phyloP scores from a whole-genome alignment of 1,139 yeast species.

The Saccharomyces hybrid region DNA sequence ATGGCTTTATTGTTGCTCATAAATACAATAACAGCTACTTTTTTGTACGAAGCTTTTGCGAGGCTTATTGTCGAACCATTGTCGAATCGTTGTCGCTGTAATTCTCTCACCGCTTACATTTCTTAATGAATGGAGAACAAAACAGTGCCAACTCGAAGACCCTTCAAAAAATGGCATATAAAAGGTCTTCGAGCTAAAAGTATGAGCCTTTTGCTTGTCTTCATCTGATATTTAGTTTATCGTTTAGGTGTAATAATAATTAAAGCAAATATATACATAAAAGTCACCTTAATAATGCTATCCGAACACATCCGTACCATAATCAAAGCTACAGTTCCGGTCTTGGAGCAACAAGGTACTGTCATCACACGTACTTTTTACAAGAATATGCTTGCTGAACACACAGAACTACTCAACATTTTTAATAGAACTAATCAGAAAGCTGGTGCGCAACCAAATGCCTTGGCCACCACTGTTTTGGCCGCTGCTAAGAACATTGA shows the following conservation, averaged over 20 bases:
- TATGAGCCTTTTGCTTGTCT: neutral
- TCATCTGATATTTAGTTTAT: neutral
- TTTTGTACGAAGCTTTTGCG: neutral
- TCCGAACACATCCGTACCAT: conserved; percentile 29
- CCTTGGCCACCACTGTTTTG: conserved; percentile 54
- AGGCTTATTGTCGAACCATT: neutral
- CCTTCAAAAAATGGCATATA: neutral
- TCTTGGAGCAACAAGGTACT: conserved; percentile 49
- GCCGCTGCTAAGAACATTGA: conserved; percentile 60
- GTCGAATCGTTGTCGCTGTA: neutral
- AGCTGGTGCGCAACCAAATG: conserved; percentile 47
- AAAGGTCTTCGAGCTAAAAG: neutral
- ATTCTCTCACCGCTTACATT: neutral
- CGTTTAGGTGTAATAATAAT: neutral
- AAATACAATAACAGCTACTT: neutral
- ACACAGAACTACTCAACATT: conserved; percentile 48
- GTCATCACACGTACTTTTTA: conserved; percentile 49
- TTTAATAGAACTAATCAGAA: conserved; percentile 56
- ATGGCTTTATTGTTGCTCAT: neutral
- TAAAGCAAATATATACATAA: neutral
- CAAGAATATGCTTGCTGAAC: conserved; percentile 43
- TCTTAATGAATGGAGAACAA: neutral
- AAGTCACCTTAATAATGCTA: conserved; percentile 15
- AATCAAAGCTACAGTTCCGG: conserved; percentile 52
- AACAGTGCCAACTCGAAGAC: neutral